Conservation (phyloP, 768 basidiomycete species). For the Mycena leptocephala region DNA sequence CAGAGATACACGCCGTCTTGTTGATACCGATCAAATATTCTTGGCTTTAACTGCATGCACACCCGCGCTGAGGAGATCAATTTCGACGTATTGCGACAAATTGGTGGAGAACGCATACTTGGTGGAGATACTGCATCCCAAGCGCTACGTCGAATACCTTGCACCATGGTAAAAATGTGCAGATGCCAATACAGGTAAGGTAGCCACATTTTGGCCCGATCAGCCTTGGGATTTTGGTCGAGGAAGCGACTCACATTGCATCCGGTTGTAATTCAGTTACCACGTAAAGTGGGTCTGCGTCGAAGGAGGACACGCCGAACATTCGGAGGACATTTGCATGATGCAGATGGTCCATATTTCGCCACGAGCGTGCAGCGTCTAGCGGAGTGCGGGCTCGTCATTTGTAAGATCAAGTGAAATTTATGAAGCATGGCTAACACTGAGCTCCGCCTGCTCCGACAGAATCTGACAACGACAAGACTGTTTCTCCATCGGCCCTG, state of each 20-base stretch:
- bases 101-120: conserved; percentile 17
- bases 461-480: conserved; percentile 26
- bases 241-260: conserved; percentile 39
- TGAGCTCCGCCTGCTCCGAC: conserved; percentile 18
- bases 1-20: conserved; percentile 37
- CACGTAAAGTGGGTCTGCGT: conserved; percentile 42
- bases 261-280: conserved; percentile 36
- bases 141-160: conserved; percentile 41
- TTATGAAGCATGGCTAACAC: conserved; percentile 6
- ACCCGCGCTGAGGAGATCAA: conserved; percentile 23
- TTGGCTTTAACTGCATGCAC: conserved; percentile 43
- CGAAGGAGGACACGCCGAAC: conserved; percentile 40
- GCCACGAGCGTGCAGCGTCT: conserved; percentile 36
- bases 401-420: background rate
- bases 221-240: conserved; percentile 31
- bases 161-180: background rate
- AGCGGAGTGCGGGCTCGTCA: background rate
- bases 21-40: conserved; percentile 40
- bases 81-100: background rate
- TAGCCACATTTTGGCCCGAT: conserved; percentile 37
- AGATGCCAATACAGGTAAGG: background rate
- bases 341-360: conserved; percentile 37
- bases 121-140: conserved; percentile 46
- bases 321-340: conserved; percentile 41
- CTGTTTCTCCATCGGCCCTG: conserved; percentile 20